Percentiles rank a stretch among this genome's conserved stretches.
phyloP scores from a whole-genome alignment of 2,329 filamentous ascomycete species.

The Emydomyces testavorans region DNA sequence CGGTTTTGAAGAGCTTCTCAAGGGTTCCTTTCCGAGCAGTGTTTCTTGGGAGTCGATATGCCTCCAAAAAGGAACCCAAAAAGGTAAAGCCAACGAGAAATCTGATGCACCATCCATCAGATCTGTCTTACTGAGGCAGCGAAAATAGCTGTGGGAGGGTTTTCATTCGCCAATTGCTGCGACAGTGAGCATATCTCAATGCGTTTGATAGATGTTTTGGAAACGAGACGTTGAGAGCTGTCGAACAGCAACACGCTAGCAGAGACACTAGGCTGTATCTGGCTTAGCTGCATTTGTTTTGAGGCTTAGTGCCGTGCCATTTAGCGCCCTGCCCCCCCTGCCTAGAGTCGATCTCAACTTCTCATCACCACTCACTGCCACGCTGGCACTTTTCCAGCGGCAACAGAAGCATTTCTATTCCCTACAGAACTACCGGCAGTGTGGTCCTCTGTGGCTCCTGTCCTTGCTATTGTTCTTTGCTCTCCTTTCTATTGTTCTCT shows the following conservation, averaged over 20 bases:
- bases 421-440: background rate
- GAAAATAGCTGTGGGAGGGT: background rate
- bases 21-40: background rate
- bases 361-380: background rate
- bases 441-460: background rate
- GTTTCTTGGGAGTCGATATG: background rate
- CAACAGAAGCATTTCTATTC: constrained; percentile 3
- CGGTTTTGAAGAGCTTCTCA: background rate
- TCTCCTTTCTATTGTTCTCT: background rate
- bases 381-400: too few species aligned
- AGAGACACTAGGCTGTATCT: background rate
- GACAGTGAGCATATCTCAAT: too few species aligned
- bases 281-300: too few species aligned
- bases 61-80: background rate
- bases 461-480: constrained; percentile 6
- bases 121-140: background rate
- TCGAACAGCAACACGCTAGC: background rate
- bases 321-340: too few species aligned
- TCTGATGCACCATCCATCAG: background rate
- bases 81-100: background rate
- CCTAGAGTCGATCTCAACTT: too few species aligned
- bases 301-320: too few species aligned
- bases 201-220: too few species aligned
- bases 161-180: too few species aligned
- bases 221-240: background rate